These are phyloP conservation scores for Persicaria tinctoria DNA, from an alignment of 148 eudicot genomes.

Conservation along the genomic window DNA sequence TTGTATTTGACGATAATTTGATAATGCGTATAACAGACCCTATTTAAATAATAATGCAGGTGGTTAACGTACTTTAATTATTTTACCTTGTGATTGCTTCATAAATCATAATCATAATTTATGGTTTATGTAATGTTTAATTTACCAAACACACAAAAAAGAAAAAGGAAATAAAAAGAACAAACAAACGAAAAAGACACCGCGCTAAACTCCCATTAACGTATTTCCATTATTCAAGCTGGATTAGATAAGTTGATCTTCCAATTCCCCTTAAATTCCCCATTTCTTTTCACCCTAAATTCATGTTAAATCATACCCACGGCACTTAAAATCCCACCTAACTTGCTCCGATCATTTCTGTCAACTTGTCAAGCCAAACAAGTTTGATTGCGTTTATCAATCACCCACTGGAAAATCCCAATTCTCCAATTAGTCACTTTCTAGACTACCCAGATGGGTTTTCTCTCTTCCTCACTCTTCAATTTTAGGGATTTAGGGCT, in stretches of 20 bases:
- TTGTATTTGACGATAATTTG: no score
- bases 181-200: constrained; percentile 5
- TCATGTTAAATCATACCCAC: not conserved
- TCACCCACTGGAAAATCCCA: no score
- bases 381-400: not conserved
- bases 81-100: no score
- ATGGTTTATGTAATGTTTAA: not conserved
- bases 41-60: no score
- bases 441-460: not conserved
- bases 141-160: no score
- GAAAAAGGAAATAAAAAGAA: not conserved
- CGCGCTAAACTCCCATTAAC: constrained; percentile 5
- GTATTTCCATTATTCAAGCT: not conserved
- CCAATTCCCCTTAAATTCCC: not conserved
- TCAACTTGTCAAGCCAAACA: constrained; percentile 3
- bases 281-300: not conserved
- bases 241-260: not conserved
- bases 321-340: not conserved
- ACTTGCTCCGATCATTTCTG: not conserved
- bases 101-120: no score
- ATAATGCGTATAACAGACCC: no score
- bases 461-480: not conserved
- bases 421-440: not conserved
- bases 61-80: no score
- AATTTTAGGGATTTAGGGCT: not conserved